Base-by-base conservation (phyloP, 495 filamentous ascomycete species). In the Talaromyces nanjingensis region DNA sequence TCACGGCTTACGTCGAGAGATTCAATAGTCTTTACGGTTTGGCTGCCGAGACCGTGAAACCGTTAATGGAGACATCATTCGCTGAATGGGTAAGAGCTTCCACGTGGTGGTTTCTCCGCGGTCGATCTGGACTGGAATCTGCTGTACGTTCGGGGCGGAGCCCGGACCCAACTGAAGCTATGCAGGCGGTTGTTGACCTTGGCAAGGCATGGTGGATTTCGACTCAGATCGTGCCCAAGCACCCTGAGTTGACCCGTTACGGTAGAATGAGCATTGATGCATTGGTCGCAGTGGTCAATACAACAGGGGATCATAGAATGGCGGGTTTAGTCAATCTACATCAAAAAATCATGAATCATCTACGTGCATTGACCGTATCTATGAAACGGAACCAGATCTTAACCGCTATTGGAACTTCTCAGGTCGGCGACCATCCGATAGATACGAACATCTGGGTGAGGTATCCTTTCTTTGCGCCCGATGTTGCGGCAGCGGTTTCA, bases 41-140 rank as follows among this genome's bases (percentile, higher is more conserved):
- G 12, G 87, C 91, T 55, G 87, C 90, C 3, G 89, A 93, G 68
- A 80, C 83, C 49, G 81, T 84, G n/a, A 84, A 83, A 62, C 85
- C 89, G 0, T 56, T 89, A n/a, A 73, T 79, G 61, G 81, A 79
- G 60, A 85, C 82, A 11, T 80, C 80, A 7, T 78, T 84, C 2
- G 74, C 83, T 20, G 84, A 91, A 68, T 86, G 92, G 79, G 78
- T 89, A 12, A 78, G 87, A 64, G 87, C 85, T 53, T 86, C 85
- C 18, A 72, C 89, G 2, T 97, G 92, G 92, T 97, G 92, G 92
- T 96, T 96, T 68, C 69, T 96, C 64, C 86, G 82, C 39, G 92
- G 91, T 60, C 85, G 91, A 66, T 81, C 85, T 54, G 81, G 84
- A 6, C 76, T 96, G 56, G 92, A 97, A 74, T 76, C 74, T 9